Conservation (phyloP, 768 basidiomycete species). For the Imleria badia region DNA sequence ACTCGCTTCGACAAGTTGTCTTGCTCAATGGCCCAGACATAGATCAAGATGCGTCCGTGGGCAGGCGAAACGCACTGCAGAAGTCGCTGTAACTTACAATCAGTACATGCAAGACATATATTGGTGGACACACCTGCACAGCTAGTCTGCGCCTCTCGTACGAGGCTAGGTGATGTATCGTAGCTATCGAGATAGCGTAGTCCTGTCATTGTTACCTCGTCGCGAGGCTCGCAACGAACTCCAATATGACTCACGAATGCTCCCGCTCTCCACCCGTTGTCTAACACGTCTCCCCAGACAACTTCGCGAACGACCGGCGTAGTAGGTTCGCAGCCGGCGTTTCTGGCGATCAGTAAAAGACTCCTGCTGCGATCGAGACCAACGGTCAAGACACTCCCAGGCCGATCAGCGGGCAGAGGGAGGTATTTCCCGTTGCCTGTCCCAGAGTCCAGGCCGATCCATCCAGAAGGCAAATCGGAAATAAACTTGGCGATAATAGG, state of each 20-base stretch:
- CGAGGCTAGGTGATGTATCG: slow-evolving; percentile 93
- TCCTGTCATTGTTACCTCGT: slow-evolving; percentile 53
- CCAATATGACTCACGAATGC: slow-evolving; percentile 62
- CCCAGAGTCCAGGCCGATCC: slow-evolving; percentile 90
- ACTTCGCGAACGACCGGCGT: slow-evolving; percentile 56
- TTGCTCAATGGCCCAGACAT: slow-evolving; percentile 98
- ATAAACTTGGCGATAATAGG: slow-evolving; percentile 82
- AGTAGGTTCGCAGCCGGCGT: slow-evolving; percentile 46
- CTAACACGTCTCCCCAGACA: slow-evolving; percentile 77
- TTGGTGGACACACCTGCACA: slow-evolving; percentile 55
- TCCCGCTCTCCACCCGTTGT: slow-evolving; percentile 69
- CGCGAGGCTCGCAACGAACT: background rate
- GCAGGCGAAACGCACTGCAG: slow-evolving; percentile 60
- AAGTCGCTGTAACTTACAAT: slow-evolving; percentile 45
- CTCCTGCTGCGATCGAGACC: slow-evolving; percentile 84
- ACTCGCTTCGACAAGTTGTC: slow-evolving; percentile 77
- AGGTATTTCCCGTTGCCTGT: slow-evolving; percentile 99
- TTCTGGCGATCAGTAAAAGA: slow-evolving; percentile 70
- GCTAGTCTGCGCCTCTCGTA: slow-evolving; percentile 66
- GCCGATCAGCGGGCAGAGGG: slow-evolving; percentile 64
- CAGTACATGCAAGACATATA: background rate
- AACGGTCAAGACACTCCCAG: slow-evolving; percentile 65
- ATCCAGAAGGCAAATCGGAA: slow-evolving; percentile 66
- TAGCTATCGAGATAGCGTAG: slow-evolving; percentile 96
- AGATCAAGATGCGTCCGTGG: slow-evolving; percentile 83